Percentiles rank a stretch among this genome's conserved stretches.
Conservation (phyloP, 202 grass and related monocot species). For the Cymbopogon flexuosus region DNA sequence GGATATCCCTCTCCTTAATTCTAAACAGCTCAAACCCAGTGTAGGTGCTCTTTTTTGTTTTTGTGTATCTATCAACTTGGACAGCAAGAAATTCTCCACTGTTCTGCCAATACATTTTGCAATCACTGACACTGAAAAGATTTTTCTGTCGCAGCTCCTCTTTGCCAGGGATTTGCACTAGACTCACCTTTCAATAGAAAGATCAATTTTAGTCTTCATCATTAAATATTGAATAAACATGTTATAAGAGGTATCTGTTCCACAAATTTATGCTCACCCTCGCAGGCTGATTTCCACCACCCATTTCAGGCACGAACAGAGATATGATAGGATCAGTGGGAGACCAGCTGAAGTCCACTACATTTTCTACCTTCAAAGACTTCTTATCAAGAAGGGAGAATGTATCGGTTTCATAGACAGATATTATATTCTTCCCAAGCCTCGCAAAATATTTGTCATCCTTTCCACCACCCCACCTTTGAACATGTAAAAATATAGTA, state of each 20-base stretch:
- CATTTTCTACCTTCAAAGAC: slow-evolving; percentile 88
- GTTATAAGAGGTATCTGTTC: background rate
- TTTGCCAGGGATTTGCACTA: slow-evolving; percentile 90
- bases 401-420: slow-evolving; percentile 76
- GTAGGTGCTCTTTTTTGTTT: slow-evolving; percentile 89
- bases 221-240: slow-evolving; percentile 5
- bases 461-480: slow-evolving; percentile 79
- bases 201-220: slow-evolving; percentile 14
- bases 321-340: slow-evolving; percentile 79
- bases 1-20: slow-evolving; percentile 87
- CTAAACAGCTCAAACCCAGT: slow-evolving; percentile 90
- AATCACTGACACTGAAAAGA: slow-evolving; percentile 82
- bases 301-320: slow-evolving; percentile 78
- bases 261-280: slow-evolving; percentile 49
- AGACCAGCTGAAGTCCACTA: slow-evolving; percentile 85
- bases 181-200: slow-evolving; percentile 57
- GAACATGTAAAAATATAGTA: slow-evolving; percentile 32
- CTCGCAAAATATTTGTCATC: slow-evolving; percentile 96
- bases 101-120: slow-evolving; percentile 89
- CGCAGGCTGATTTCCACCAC: slow-evolving; percentile 88
- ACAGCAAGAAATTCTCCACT: slow-evolving; percentile 89
- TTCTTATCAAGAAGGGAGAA: slow-evolving; percentile 92
- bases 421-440: slow-evolving; percentile 85
- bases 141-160: slow-evolving; percentile 88
- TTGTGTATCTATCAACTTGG: slow-evolving; percentile 88